These are phyloP conservation scores for Leishmania tarentolae DNA, from an alignment of 208 protist species.

Conservation along the genomic window DNA sequence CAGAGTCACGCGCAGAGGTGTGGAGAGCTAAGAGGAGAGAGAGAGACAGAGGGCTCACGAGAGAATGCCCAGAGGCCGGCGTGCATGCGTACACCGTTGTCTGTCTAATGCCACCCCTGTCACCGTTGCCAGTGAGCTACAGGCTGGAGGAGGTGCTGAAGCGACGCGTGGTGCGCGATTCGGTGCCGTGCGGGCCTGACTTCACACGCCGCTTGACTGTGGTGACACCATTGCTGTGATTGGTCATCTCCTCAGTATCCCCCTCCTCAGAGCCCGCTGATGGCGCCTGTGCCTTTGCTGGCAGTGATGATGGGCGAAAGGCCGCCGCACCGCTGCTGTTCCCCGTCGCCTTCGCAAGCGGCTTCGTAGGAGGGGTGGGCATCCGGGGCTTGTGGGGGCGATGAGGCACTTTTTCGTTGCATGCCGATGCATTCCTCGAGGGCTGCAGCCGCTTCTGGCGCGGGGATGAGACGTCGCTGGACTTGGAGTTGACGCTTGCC, in stretches of 20 bases:
- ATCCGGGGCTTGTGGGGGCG: constrained; percentile 5
- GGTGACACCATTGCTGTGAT: background rate
- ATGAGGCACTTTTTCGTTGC: background rate
- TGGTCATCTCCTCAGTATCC: background rate
- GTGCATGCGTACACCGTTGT: too few species aligned
- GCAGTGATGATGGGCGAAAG: background rate
- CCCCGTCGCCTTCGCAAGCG: background rate
- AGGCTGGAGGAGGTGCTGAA: background rate
- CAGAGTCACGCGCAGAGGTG: too few species aligned
- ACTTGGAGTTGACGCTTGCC: background rate
- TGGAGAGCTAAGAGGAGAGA: background rate
- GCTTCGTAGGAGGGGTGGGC: background rate
- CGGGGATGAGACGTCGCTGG: background rate
- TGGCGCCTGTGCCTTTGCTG: background rate
- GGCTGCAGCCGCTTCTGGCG: background rate
- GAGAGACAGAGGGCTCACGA: too few species aligned
- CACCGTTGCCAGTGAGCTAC: background rate
- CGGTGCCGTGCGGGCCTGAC: background rate
- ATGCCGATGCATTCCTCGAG: background rate
- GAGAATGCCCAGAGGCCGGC: too few species aligned
- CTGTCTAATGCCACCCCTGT: too few species aligned
- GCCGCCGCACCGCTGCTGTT: background rate
- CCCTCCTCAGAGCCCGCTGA: background rate
- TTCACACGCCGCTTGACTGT: background rate
- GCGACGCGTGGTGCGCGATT: background rate